Evolutionary conservation across 2,329 filamentous ascomycete genomes (phyloP).

Genomic region (Lasiodiplodia citricola): DNA sequence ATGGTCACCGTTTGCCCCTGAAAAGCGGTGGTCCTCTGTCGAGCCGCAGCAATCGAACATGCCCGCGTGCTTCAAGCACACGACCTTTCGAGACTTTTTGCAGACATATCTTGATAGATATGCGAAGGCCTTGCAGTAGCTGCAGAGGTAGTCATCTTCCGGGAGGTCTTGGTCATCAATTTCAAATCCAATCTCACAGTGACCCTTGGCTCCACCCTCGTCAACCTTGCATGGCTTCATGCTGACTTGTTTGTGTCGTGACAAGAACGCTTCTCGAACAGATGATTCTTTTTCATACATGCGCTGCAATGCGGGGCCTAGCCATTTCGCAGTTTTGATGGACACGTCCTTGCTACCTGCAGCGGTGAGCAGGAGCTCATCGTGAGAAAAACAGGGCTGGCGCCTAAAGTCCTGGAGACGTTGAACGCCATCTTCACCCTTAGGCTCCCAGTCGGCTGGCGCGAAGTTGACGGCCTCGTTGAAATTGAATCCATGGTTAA

Average conservation of each 20-base stretch:
- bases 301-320: conserved; percentile 82
- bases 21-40: conserved; percentile 70
- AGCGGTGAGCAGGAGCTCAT: conserved; percentile 90
- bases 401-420: conserved; percentile 85
- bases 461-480: conserved; percentile 99
- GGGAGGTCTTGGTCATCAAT: conserved; percentile 71
- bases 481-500: conserved; percentile 98
- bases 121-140: conserved; percentile 88
- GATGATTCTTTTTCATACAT: conserved; percentile 75
- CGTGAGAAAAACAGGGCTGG: conserved; percentile 96
- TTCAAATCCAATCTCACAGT: conserved; percentile 39
- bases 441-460: conserved; percentile 92
- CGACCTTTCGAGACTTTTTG: conserved; percentile 75
- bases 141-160: conserved; percentile 92
- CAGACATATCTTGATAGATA: conserved; percentile 93
- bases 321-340: conserved; percentile 94
- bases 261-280: conserved; percentile 64
- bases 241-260: conserved; percentile 11
- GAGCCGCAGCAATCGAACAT: conserved; percentile 79
- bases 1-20: conserved; percentile 62
- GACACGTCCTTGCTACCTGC: conserved; percentile 74
- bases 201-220: conserved; percentile 30
- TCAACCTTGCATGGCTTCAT: conserved; percentile 21
- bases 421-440: conserved; percentile 83
- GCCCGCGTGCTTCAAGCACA: conserved; percentile 85